Evolutionary conservation across 129 eudicot genomes (phyloP), one percentile per base, ranked within the genome.

Genomic region (Ambrosia artemisiifolia): DNA sequence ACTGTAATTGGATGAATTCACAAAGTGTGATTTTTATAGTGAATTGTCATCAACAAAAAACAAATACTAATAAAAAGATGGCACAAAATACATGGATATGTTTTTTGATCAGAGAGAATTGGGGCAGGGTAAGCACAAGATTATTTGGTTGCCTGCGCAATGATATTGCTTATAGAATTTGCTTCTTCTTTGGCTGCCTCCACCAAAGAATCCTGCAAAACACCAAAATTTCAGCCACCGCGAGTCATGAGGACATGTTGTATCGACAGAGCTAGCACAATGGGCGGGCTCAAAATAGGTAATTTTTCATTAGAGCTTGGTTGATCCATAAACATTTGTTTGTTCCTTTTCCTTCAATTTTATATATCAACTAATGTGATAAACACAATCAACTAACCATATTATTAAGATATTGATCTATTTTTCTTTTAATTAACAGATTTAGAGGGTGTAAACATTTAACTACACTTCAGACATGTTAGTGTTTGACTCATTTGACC

Each of bases 121-220:
- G 56, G 19, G 38, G 50, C 16, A 49, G 47, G 71, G 28, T 19
- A 49, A 18, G 13, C 47, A 75, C 20, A 63, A 63, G 36, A 65
- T 77, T 82, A 91, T 79, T 88, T 91, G 49, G 97, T 91, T 34
- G 91, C 97, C 82, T 91, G 97, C 20, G 97, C 95, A 76, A 91
- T 88, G 69, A 88, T 86, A 63, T 91, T 84, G 82, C 97, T 88
- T 40, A 88, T 77, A 10, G 97, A 86, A 73, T 78, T 91, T 13
- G 87, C 95, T 72, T 91, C 88, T 80, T 91, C 97, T 80, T 91
- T 91, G n/a, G 97, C 97, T 35, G 78, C 83, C 82, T 91, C 95
- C 73, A 91, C 97, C 75, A 91, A 79, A 54, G 97, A 82, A 84
- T 91, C 97, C 97, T 91, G 73, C 68, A 78, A 65, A 77, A 11